Evolutionary conservation across 2,329 filamentous ascomycete genomes (phyloP).

Genomic region (Hymenoscyphus scutula): DNA sequence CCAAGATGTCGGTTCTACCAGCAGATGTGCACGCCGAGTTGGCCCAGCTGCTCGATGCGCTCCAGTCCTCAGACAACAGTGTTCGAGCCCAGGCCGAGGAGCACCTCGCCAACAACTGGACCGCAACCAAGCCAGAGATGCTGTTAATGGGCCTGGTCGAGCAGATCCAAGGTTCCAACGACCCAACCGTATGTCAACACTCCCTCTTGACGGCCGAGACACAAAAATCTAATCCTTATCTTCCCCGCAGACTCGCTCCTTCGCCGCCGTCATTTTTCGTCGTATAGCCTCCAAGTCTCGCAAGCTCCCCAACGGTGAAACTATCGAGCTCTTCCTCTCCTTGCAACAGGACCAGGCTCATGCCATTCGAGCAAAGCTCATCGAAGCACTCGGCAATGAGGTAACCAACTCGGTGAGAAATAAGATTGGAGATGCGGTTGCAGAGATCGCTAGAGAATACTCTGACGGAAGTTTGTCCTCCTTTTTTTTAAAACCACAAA

Average conservation of each 20-base stretch:
- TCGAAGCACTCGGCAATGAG: slow-evolving; percentile 74
- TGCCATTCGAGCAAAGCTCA: slow-evolving; percentile 78
- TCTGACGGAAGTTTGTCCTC: slow-evolving; percentile 74
- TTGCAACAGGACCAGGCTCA: slow-evolving; percentile 70
- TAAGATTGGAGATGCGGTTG: slow-evolving; percentile 97
- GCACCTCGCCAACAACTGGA: slow-evolving; percentile 88
- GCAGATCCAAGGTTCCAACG: slow-evolving; percentile 75
- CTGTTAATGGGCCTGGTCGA: slow-evolving; percentile 92
- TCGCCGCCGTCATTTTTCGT: slow-evolving; percentile 90
- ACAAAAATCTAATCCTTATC: slow-evolving; percentile 2
- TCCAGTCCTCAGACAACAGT: slow-evolving; percentile 86
- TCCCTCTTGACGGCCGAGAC: slow-evolving; percentile 2
- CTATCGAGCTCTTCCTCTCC: slow-evolving; percentile 81
- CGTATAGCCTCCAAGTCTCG: slow-evolving; percentile 86
- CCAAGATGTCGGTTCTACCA: slow-evolving; percentile 84
- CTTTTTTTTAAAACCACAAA: not conserved
- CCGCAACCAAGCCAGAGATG: slow-evolving; percentile 74
- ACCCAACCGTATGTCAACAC: slow-evolving; percentile 32
- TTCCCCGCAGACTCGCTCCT: slow-evolving; percentile 70
- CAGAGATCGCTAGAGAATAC: slow-evolving; percentile 92
- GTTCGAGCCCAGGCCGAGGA: slow-evolving; percentile 85
- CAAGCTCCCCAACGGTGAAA: slow-evolving; percentile 70
- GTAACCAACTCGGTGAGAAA: slow-evolving; percentile 74
- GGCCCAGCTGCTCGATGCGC: slow-evolving; percentile 78
- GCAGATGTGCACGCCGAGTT: slow-evolving; percentile 82